These are phyloP conservation scores for Eutrema salsugineum DNA, from an alignment of 441 rosid species.

Conservation along the genomic window DNA sequence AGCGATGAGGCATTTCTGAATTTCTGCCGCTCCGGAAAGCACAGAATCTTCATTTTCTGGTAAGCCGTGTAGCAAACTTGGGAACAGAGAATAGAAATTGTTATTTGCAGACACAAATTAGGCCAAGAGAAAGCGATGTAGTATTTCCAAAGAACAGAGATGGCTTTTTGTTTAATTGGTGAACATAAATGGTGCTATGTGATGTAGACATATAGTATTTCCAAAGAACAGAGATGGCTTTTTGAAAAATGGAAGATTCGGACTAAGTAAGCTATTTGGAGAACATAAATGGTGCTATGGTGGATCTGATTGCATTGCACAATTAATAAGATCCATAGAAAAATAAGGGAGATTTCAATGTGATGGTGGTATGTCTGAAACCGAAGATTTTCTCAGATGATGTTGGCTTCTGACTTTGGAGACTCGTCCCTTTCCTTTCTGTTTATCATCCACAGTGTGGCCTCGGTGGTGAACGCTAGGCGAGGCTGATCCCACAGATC, in stretches of 20 bases:
- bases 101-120: no score
- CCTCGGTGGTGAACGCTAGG: slow-evolving; percentile 39
- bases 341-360: neutral
- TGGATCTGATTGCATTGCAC: neutral
- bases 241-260: neutral
- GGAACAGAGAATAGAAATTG: no score
- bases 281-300: neutral
- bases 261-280: neutral
- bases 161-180: neutral
- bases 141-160: neutral
- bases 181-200: no score
- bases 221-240: neutral
- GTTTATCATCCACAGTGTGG: slow-evolving; percentile 35
- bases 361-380: slow-evolving; percentile 39
- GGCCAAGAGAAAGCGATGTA: neutral
- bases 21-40: no score
- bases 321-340: neutral
- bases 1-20: no score
- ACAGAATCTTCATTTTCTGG: no score
- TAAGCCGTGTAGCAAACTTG: no score
- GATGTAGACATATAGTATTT: no score
- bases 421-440: slow-evolving; percentile 26
- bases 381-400: slow-evolving; percentile 30
- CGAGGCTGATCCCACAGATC: slow-evolving; percentile 2
- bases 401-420: slow-evolving; percentile 40